Conservation (phyloP, 768 basidiomycete genomes). For the Termitomyces sp. region DNA sequence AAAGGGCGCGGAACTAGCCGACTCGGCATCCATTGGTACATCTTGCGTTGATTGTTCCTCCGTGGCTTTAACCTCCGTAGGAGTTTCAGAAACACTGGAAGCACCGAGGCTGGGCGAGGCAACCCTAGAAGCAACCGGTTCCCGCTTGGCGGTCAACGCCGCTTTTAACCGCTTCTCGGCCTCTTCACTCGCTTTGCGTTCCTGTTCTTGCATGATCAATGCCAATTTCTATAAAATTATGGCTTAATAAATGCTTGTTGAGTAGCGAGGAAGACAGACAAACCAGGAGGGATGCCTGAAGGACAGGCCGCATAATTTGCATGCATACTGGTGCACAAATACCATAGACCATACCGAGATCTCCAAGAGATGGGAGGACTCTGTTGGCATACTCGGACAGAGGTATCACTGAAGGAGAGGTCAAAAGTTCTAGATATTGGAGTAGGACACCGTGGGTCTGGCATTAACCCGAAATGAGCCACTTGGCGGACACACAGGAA, state of each 20-base stretch:
- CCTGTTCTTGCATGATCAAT: slow-evolving; percentile 63
- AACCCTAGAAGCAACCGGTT: slow-evolving; percentile 60
- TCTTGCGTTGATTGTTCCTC: slow-evolving; percentile 29
- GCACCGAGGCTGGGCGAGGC: slow-evolving; percentile 54
- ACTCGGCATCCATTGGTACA: slow-evolving; percentile 51
- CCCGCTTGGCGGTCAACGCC: slow-evolving; percentile 73
- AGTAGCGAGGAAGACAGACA: slow-evolving; percentile 18
- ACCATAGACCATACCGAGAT: slow-evolving; percentile 73
- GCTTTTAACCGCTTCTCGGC: slow-evolving; percentile 82
- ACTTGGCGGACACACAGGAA: not conserved
- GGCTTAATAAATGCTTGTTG: not conserved
- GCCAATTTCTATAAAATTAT: slow-evolving; percentile 47
- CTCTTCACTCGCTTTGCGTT: slow-evolving; percentile 67
- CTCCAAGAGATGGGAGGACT: slow-evolving; percentile 70
- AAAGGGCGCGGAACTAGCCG: slow-evolving; percentile 23
- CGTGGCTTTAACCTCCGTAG: slow-evolving; percentile 25
- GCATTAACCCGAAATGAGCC: slow-evolving; percentile 15
- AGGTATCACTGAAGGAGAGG: slow-evolving; percentile 62
- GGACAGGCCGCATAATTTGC: slow-evolving; percentile 87
- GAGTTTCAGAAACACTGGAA: slow-evolving; percentile 23
- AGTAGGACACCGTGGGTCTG: slow-evolving; percentile 90
- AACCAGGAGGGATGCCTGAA: slow-evolving; percentile 62
- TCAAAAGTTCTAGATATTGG: slow-evolving; percentile 89
- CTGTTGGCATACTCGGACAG: slow-evolving; percentile 71
- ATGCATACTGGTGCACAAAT: slow-evolving; percentile 87